phyloP scores from a whole-genome alignment of 768 basidiomycete genomes.

The Tricholoma flavovirens region DNA sequence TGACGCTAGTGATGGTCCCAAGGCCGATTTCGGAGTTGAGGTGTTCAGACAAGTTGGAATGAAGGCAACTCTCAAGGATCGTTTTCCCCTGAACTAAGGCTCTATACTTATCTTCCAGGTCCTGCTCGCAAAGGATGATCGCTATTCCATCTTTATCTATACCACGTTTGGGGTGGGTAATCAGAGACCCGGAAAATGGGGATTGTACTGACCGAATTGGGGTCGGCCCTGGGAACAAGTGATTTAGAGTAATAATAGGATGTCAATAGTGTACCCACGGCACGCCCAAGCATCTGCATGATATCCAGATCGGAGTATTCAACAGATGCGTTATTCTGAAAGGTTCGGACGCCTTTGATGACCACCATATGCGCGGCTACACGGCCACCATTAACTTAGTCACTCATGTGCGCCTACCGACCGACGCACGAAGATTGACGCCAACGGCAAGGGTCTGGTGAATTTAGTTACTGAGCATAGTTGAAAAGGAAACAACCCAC shows the following conservation, averaged over 20 bases:
- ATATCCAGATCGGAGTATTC: slow-evolving; percentile 93
- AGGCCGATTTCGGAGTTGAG: slow-evolving; percentile 92
- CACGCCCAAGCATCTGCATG: slow-evolving; percentile 95
- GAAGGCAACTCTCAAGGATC: slow-evolving; percentile 80
- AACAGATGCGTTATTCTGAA: slow-evolving; percentile 56
- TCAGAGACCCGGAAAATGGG: not conserved
- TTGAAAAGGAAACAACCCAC: slow-evolving; percentile 35
- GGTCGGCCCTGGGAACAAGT: slow-evolving; percentile 63
- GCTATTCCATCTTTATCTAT: slow-evolving; percentile 80
- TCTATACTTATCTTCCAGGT: slow-evolving; percentile 67
- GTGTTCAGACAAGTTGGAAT: slow-evolving; percentile 81
- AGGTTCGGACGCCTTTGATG: slow-evolving; percentile 85
- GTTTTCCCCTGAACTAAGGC: slow-evolving; percentile 65
- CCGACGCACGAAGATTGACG: slow-evolving; percentile 69
- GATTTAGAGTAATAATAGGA: not conserved
- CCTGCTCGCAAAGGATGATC: slow-evolving; percentile 74
- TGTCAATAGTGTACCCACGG: slow-evolving; percentile 42
- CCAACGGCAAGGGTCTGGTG: slow-evolving; percentile 91
- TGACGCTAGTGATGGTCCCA: slow-evolving; percentile 67
- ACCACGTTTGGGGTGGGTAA: not conserved
- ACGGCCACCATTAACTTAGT: not conserved
- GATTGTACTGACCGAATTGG: slow-evolving; percentile 62
- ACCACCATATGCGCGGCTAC: slow-evolving; percentile 90
- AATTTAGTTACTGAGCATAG: slow-evolving; percentile 5
- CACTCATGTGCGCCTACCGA: slow-evolving; percentile 1